phyloP scores from a whole-genome alignment of 768 basidiomycete species.

The Amanita pseudoporphyria region DNA sequence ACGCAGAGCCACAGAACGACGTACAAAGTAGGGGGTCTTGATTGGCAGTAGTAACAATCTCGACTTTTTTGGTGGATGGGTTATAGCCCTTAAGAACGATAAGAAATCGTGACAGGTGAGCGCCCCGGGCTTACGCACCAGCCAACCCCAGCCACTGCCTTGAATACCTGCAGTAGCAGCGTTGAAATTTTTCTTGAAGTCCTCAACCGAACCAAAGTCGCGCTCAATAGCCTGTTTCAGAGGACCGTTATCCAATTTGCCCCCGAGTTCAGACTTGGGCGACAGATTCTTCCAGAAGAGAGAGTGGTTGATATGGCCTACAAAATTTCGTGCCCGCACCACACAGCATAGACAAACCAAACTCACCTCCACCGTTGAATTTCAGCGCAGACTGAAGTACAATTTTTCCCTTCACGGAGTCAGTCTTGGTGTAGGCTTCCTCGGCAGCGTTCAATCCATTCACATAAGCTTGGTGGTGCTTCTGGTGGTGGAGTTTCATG shows the following conservation, averaged over 20 bases:
- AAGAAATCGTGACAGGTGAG: neutral
- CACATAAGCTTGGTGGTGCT: conserved; percentile 91
- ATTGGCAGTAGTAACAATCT: conserved; percentile 89
- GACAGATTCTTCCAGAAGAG: conserved; percentile 98
- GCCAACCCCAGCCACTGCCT: conserved; percentile 99
- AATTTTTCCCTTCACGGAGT: conserved; percentile 67
- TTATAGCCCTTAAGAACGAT: conserved; percentile 52
- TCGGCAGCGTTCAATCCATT: conserved; percentile 92
- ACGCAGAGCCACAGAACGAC: neutral
- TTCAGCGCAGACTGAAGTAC: conserved; percentile 85
- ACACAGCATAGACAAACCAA: conserved; percentile 1
- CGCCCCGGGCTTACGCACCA: conserved; percentile 36
- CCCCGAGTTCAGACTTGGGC: conserved; percentile 54
- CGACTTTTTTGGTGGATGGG: conserved; percentile 57
- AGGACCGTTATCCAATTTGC: conserved; percentile 52
- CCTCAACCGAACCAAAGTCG: conserved; percentile 84
- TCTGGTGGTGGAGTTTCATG: conserved; percentile 88
- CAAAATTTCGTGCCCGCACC: neutral
- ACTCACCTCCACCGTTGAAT: conserved; percentile 91
- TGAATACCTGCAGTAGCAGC: conserved; percentile 85
- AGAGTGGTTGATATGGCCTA: conserved; percentile 90
- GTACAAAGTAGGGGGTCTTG: conserved; percentile 76
- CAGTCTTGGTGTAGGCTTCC: conserved; percentile 59
- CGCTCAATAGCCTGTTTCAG: conserved; percentile 68
- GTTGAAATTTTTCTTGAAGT: conserved; percentile 82